These are phyloP conservation scores for Linnemannia elongata DNA, from an alignment of 192 early-diverging fungal species.

Conservation along the genomic window DNA sequence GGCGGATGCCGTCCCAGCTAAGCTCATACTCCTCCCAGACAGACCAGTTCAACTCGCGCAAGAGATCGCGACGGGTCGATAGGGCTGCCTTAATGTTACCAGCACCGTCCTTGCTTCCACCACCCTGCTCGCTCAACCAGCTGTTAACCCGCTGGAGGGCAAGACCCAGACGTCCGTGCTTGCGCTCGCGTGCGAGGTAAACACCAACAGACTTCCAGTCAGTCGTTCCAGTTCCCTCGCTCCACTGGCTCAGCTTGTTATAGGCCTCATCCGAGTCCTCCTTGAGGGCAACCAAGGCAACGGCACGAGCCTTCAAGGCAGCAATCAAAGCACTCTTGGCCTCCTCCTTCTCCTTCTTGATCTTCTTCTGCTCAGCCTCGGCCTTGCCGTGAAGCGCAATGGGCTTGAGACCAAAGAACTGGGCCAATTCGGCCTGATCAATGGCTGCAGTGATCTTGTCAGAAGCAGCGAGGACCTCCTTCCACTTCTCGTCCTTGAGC, in stretches of 20 bases:
- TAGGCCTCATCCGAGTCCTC: conserved; percentile 67
- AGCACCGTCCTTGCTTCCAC: conserved; percentile 61
- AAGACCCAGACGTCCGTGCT: conserved; percentile 68
- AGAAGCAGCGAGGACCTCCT: conserved; percentile 64
- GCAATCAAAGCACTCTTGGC: conserved; percentile 75
- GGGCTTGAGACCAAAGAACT: conserved; percentile 73
- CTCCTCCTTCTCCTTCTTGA: conserved; percentile 80
- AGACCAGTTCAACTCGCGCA: conserved; percentile 75
- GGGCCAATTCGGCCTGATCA: conserved; percentile 72
- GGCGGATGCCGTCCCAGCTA: conserved; percentile 67
- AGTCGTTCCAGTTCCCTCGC: conserved; percentile 64
- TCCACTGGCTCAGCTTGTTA: conserved; percentile 73
- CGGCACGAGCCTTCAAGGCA: conserved; percentile 74
- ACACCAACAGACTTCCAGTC: conserved; percentile 69
- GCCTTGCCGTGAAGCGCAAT: conserved; percentile 55
- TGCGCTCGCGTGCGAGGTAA: conserved; percentile 69
- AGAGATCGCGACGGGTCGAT: conserved; percentile 67
- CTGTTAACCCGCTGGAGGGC: conserved; percentile 82
- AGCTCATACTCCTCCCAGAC: conserved; percentile 78
- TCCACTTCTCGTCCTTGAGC: conserved; percentile 61
- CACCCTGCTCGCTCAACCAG: conserved; percentile 73
- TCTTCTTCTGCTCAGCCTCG: conserved; percentile 67
- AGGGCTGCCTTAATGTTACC: conserved; percentile 69
- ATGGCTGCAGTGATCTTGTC: conserved; percentile 72
- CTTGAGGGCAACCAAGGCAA: conserved; percentile 63